Conservation (phyloP, 2,329 filamentous ascomycete species). For the Neopestalotiopsis sp. region DNA sequence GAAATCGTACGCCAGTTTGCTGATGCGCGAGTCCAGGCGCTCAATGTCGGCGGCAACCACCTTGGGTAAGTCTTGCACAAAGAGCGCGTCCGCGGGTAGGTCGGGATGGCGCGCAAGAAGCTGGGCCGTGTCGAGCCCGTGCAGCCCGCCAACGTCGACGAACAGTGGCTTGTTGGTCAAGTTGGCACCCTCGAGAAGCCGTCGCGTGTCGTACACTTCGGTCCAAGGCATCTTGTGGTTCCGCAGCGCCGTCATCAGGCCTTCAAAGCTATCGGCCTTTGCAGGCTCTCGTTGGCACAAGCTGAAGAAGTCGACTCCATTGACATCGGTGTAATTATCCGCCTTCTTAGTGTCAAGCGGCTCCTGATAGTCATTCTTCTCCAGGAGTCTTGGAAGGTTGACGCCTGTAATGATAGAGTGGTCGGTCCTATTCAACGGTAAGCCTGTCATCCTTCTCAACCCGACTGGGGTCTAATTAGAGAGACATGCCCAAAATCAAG, state of each 20-base stretch:
- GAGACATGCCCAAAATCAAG: constrained; percentile 24
- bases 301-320: constrained; percentile 30
- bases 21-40: constrained; percentile 28
- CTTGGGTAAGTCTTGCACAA: constrained; percentile 47
- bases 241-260: constrained; percentile 29
- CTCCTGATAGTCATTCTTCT: constrained; percentile 31
- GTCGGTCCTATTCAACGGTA: background rate
- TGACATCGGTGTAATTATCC: constrained; percentile 28
- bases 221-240: constrained; percentile 31
- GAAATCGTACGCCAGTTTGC: constrained; percentile 36
- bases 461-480: no score
- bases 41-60: constrained; percentile 24
- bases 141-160: constrained; percentile 48
- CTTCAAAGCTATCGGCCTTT: constrained; percentile 26
- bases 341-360: constrained; percentile 27
- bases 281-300: constrained; percentile 24
- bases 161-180: constrained; percentile 34
- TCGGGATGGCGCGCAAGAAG: constrained; percentile 38
- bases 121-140: constrained; percentile 42
- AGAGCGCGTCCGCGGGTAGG: constrained; percentile 36
- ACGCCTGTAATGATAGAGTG: constrained; percentile 22
- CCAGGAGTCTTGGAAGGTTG: constrained; percentile 29
- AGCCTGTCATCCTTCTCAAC: background rate
- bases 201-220: constrained; percentile 31
- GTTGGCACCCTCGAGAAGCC: constrained; percentile 29